Conservation (phyloP, 108 stramenopile genomes). For the Pinguiococcus pyrenoidosus region DNA sequence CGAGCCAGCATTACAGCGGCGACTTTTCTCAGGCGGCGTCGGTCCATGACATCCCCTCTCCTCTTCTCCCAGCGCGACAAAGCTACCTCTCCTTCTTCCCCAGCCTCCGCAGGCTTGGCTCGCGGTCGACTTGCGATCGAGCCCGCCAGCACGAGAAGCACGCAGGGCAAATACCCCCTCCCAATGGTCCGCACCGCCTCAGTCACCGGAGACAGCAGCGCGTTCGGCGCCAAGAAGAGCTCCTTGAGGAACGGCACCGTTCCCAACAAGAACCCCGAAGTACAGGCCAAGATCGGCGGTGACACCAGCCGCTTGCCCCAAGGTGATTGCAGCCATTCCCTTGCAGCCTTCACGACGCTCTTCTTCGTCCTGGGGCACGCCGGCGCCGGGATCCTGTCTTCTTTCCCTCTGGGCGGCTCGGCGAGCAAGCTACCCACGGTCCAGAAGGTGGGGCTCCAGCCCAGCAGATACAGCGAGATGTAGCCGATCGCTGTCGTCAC, state of each 20-base stretch:
- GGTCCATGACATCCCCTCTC: background rate
- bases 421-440: background rate
- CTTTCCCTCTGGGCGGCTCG: no score
- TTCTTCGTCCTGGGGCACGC: no score
- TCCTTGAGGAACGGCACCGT: constrained; percentile 2
- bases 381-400: no score
- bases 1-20: constrained; percentile 19
- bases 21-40: background rate
- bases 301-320: no score
- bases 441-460: constrained; percentile 39
- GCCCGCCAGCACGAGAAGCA: constrained; percentile 24
- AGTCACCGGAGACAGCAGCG: constrained; percentile 15
- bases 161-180: constrained; percentile 22
- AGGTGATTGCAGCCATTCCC: no score
- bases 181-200: constrained; percentile 25
- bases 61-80: no score
- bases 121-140: constrained; percentile 9
- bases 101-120: no score
- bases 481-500: constrained; percentile 20
- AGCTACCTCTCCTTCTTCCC: no score
- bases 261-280: no score
- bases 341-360: no score
- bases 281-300: no score
- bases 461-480: constrained; percentile 36
- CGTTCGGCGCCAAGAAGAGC: constrained; percentile 4